These are phyloP conservation scores for Talaromyces amestolkiae DNA, from an alignment of 2,329 filamentous ascomycete species.

Conservation along the genomic window DNA sequence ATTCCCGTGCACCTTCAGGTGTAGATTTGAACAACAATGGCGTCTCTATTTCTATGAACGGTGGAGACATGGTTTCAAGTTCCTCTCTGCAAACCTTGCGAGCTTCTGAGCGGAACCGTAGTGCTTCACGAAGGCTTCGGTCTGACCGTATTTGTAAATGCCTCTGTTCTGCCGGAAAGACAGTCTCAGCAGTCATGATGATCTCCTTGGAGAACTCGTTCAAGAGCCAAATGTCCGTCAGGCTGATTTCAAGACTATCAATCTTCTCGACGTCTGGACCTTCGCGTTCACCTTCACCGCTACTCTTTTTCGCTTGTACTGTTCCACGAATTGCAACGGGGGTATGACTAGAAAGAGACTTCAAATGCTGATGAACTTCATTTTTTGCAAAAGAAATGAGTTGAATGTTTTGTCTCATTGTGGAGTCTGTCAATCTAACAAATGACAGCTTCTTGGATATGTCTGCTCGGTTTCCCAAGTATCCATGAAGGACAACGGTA, in stretches of 20 bases:
- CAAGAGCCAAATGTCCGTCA: slow-evolving; percentile 63
- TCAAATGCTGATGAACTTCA: slow-evolving; percentile 42
- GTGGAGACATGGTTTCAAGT: slow-evolving; percentile 52
- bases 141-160: slow-evolving; percentile 85
- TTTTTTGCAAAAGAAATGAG: slow-evolving; percentile 47
- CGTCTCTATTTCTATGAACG: slow-evolving; percentile 80
- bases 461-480: slow-evolving; percentile 66
- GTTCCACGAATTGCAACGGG: slow-evolving; percentile 55
- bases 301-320: slow-evolving; percentile 40
- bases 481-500: slow-evolving; percentile 63
- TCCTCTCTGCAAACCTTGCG: slow-evolving; percentile 54
- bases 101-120: slow-evolving; percentile 67
- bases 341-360: slow-evolving; percentile 49
- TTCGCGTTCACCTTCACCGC: slow-evolving; percentile 29
- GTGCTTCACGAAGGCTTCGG: slow-evolving; percentile 61
- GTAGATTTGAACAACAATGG: slow-evolving; percentile 96
- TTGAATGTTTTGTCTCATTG: slow-evolving; percentile 48
- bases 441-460: slow-evolving; percentile 70
- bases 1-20: slow-evolving; percentile 90
- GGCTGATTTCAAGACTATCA: slow-evolving; percentile 56
- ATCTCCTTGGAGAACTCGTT: slow-evolving; percentile 74
- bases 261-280: slow-evolving; percentile 33
- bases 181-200: slow-evolving; percentile 69
- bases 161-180: slow-evolving; percentile 71
- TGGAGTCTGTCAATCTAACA: slow-evolving; percentile 54